A percentile compares a stretch with the other conserved stretches of the same genome.
Evolutionary conservation across 2,329 filamentous ascomycete genomes (phyloP).

Genomic region (Monosporascus sp.): DNA sequence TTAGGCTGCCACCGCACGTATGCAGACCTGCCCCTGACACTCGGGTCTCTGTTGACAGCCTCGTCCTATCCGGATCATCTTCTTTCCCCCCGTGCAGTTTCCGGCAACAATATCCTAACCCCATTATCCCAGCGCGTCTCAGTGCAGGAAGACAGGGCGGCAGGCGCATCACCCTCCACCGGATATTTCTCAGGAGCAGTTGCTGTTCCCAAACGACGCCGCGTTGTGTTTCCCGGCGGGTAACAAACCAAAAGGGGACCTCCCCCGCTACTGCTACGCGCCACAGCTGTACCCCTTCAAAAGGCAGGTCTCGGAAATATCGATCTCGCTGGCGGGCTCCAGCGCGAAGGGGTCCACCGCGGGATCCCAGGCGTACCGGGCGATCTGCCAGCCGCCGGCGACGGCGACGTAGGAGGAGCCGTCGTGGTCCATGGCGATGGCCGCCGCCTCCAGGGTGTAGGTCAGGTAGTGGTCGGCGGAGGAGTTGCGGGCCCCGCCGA

Average conservation of each 20-base stretch:
- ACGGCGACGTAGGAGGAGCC: background rate
- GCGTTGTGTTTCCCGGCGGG: too few species aligned
- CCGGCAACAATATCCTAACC: too few species aligned
- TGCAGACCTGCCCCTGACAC: too few species aligned
- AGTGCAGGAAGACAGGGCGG: too few species aligned
- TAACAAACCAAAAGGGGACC: background rate
- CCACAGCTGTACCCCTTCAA: background rate
- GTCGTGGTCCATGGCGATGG: background rate
- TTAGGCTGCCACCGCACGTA: too few species aligned
- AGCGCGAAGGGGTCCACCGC: background rate
- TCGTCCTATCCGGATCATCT: too few species aligned
- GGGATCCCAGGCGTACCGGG: background rate
- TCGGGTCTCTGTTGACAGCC: too few species aligned
- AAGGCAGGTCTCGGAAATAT: background rate
- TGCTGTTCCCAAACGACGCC: too few species aligned
- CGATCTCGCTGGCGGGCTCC: background rate
- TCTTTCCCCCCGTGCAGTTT: too few species aligned
- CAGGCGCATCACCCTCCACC: too few species aligned
- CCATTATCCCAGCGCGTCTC: too few species aligned
- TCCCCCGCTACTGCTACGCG: background rate
- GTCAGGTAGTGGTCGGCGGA: background rate
- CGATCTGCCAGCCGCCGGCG: accelerated
- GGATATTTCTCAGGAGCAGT: too few species aligned
- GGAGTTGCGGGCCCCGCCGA: background rate
- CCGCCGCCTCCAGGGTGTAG: background rate